Evolutionary conservation across 1,139 yeast species (phyloP).

Genomic region (Candida smagusa): DNA sequence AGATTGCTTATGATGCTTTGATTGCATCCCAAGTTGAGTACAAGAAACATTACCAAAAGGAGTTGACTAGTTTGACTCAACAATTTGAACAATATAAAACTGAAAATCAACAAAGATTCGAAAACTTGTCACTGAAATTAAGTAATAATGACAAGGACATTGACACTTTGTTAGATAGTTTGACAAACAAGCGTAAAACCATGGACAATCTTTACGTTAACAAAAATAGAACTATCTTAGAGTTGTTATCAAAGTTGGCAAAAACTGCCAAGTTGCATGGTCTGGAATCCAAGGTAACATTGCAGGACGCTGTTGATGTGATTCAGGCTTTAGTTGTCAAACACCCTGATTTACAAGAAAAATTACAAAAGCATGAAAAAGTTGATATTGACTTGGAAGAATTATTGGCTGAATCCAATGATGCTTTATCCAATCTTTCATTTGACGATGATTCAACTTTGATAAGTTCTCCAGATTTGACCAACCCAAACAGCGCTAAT

Average conservation of each 20-base stretch:
- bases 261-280: conserved; percentile 48
- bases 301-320: conserved; percentile 31
- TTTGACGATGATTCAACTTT: conserved; percentile 38
- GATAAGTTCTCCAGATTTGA: conserved; percentile 25
- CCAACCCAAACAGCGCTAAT: conserved; percentile 1
- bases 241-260: conserved; percentile 43
- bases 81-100: conserved; percentile 38
- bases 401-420: conserved; percentile 33
- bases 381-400: conserved; percentile 34
- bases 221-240: conserved; percentile 46
- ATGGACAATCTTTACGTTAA: conserved; percentile 46
- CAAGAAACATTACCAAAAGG: conserved; percentile 46
- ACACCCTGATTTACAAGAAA: conserved; percentile 36
- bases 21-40: conserved; percentile 55
- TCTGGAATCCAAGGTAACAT: conserved; percentile 36
- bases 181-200: conserved; percentile 38
- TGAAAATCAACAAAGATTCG: conserved; percentile 30
- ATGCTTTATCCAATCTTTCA: conserved; percentile 29
- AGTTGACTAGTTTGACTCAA: conserved; percentile 25
- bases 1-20: conserved; percentile 62
- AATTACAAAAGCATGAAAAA: conserved; percentile 26
- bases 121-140: conserved; percentile 26
- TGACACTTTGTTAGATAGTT: conserved; percentile 41
- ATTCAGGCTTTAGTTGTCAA: conserved; percentile 29
- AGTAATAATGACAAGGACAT: conserved; percentile 43